phyloP scores from a whole-genome alignment of 306 rosid genomes.

The Malus asiatica region DNA sequence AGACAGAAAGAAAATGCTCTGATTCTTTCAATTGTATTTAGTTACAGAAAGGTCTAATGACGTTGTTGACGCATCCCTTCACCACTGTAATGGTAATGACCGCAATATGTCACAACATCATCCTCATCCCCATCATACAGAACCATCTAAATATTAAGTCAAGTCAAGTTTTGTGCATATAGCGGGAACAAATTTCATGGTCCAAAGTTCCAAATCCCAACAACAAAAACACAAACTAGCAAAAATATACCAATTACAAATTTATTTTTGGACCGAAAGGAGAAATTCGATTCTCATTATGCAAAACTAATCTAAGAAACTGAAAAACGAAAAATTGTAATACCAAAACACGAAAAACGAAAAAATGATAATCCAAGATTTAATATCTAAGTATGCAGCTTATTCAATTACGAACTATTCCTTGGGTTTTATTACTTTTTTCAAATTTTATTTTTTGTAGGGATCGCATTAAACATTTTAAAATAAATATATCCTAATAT shows the following conservation, averaged over 20 bases:
- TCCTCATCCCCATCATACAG: too few species aligned
- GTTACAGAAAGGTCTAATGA: background rate
- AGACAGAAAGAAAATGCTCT: background rate
- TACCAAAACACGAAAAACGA: background rate
- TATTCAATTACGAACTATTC: background rate
- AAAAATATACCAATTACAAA: background rate
- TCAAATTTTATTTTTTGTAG: background rate
- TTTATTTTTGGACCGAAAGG: background rate
- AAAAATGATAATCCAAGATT: background rate
- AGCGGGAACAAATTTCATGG: background rate
- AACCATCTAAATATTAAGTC: too few species aligned
- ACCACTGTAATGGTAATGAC: background rate
- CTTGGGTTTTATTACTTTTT: background rate
- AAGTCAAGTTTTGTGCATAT: background rate
- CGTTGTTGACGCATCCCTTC: background rate
- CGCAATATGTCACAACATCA: background rate
- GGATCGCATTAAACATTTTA: background rate
- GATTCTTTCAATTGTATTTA: background rate
- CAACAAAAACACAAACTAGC: background rate
- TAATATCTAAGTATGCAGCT: background rate
- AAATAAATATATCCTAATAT: too few species aligned
- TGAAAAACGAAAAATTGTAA: background rate
- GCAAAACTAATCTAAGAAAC: background rate
- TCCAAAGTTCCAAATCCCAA: background rate
- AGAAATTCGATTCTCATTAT: background rate